Base-by-base conservation (phyloP, 352 stramenopile species). In the Phytophthora tubulina region DNA sequence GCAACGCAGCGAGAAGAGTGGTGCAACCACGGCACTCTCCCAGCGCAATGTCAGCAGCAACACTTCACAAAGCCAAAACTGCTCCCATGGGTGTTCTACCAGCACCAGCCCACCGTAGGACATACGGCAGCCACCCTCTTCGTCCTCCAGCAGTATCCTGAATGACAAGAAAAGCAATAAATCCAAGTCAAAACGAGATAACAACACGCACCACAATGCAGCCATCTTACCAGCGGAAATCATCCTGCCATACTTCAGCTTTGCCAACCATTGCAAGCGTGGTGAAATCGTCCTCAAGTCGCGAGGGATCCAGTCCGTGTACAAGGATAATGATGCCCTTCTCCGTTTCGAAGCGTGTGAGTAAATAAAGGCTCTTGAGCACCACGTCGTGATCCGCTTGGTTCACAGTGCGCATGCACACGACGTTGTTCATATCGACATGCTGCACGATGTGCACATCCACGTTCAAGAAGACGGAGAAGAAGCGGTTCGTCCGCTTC, bases 21-120 rank as follows among this genome's bases (percentile, higher is more conserved):
- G 73, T 4, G 75, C 75, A n/a, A 85, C 73, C 46, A 80, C 67
- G 21, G 56, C 62, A 56, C 69, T 82, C 52, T 88, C 75, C 72
- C 78, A 85, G 14, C 78, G 80, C 46, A 88, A 63, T 6, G 74
- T 71, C 36, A 88, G 46, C 30, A 85, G 59, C 67, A 88, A 62
- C 46, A 88, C 78, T 63, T 88, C 75, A n/a, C 76, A 84, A 35
- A 81, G 68, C 80, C 80, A 88, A 70, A 85, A 88, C 21, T 79
- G 39, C 36, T 76, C 73, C 67, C 69, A 76, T 31, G 78, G 75
- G 27, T 85, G 76, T 41, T 76, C 67, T 6, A 74, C 72, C 48
- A 72, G 58, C 48, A 81, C 65, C 6, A 65, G 41, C 1, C 80
- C 80, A 17, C 75, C 78, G 46, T 81, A 85, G 2, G 76, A 82